Evolutionary conservation across 1,284 basidiomycete species (phyloP).

Genomic region (Cutaneotrichosporon sp.): DNA sequence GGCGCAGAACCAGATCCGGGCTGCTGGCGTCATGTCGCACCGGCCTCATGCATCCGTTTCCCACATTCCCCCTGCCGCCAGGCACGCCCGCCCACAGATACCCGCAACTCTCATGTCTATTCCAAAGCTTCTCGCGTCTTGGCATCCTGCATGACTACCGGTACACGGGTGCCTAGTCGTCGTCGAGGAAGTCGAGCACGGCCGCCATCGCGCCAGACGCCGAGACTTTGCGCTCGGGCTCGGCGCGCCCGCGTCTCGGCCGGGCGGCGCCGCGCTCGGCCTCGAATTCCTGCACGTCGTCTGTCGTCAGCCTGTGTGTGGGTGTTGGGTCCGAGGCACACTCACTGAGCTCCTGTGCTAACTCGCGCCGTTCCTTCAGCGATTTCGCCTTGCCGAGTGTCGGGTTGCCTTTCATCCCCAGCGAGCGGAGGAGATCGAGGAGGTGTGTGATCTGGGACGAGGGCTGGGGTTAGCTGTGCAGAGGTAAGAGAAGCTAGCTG

Average conservation of each 20-base stretch:
- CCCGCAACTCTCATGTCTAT: neutral
- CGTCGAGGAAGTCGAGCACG: constrained; percentile 23
- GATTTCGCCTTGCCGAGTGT: constrained; percentile 74
- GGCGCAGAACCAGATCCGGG: no score
- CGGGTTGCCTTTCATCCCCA: constrained; percentile 78
- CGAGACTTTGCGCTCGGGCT: neutral
- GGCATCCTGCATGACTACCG: neutral
- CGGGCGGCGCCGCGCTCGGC: constrained; percentile 37
- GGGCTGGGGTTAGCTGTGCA: constrained; percentile 40
- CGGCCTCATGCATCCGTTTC: no score
- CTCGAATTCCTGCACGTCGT: constrained; percentile 54
- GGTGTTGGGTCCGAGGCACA: no score
- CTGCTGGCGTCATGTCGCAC: no score
- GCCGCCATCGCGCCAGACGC: constrained; percentile 18
- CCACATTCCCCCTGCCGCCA: neutral
- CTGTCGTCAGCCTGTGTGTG: constrained; percentile 36
- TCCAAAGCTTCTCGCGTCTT: no score
- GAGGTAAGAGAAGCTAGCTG: neutral
- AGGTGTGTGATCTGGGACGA: constrained; percentile 68
- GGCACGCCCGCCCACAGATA: neutral
- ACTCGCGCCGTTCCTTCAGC: constrained; percentile 69
- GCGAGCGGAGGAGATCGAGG: constrained; percentile 63
- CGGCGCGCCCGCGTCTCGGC: constrained; percentile 1
- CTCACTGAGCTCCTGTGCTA: constrained; percentile 76
- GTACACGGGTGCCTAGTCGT: constrained; percentile 11